phyloP scores from a whole-genome alignment of 2,329 filamentous ascomycete species.

The Claviceps monticola region DNA sequence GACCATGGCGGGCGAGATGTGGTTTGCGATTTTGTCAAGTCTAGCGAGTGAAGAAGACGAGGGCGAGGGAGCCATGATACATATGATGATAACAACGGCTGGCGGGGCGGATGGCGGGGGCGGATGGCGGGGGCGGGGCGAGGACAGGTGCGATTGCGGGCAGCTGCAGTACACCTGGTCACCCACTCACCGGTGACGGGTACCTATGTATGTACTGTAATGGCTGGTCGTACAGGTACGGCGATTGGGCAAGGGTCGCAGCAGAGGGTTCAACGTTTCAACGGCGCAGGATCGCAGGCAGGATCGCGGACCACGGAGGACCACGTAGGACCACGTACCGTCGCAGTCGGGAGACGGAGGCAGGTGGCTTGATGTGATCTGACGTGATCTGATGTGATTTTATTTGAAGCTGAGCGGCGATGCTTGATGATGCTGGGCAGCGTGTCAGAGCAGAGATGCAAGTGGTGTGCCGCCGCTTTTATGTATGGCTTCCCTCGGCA shows the following conservation, averaged over 20 bases:
- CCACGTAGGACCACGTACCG: not conserved
- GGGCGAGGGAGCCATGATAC: slow-evolving; percentile 8
- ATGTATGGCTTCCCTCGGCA: not conserved
- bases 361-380: too few species aligned
- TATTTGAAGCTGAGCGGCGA: too few species aligned
- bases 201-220: too few species aligned
- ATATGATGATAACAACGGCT: not conserved
- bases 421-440: too few species aligned
- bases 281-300: too few species aligned
- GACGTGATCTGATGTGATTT: too few species aligned
- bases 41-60: slow-evolving; percentile 34
- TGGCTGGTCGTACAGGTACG: too few species aligned
- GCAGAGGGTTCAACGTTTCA: too few species aligned
- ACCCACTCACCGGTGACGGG: too few species aligned
- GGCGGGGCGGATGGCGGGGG: not conserved
- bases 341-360: not conserved
- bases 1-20: slow-evolving; percentile 49
- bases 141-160: not conserved
- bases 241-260: too few species aligned
- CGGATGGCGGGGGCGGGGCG: not conserved
- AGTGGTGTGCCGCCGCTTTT: too few species aligned
- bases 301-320: not conserved
- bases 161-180: not conserved
- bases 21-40: slow-evolving; percentile 49
- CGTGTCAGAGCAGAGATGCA: too few species aligned